Evolutionary conservation across 2,329 filamentous ascomycete species (phyloP).

Genomic region (Fusarium sp.): DNA sequence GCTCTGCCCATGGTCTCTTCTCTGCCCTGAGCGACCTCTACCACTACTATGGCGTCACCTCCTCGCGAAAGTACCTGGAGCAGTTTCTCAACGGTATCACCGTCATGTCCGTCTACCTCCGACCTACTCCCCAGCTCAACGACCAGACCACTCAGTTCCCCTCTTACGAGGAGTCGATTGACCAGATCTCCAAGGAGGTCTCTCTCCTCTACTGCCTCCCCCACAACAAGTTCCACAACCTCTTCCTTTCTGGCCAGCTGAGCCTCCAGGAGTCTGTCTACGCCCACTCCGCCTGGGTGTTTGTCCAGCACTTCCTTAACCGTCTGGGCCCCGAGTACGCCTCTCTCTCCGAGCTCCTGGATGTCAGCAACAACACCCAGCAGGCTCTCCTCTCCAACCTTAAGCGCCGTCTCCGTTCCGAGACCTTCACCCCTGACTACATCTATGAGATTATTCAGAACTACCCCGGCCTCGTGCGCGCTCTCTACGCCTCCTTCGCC

Average conservation of each 20-base stretch:
- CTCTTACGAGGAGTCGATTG: conserved; percentile 92
- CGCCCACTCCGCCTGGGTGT: conserved; percentile 97
- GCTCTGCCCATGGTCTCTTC: conserved; percentile 93
- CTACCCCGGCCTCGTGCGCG: conserved; percentile 88
- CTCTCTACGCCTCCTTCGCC: conserved; percentile 92
- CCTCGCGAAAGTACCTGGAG: conserved; percentile 96
- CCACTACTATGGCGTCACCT: conserved; percentile 98
- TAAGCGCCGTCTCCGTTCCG: conserved; percentile 93
- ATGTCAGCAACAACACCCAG: conserved; percentile 84
- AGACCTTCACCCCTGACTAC: conserved; percentile 98
- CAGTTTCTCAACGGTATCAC: conserved; percentile 99
- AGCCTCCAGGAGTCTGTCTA: conserved; percentile 98
- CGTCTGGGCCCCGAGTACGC: conserved; percentile 92
- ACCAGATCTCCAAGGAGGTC: conserved; percentile 99
- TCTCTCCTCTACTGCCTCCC: conserved; percentile 97
- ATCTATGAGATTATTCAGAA: conserved; percentile 96
- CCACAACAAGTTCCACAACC: conserved; percentile 92
- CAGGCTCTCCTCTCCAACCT: conserved; percentile 91
- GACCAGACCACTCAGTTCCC: conserved; percentile 66
- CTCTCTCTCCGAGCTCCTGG: conserved; percentile 84
- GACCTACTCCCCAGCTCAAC: conserved; percentile 71
- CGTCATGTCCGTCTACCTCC: conserved; percentile 95
- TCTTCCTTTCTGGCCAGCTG: conserved; percentile 87
- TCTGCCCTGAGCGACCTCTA: conserved; percentile 95
- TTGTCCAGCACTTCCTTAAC: conserved; percentile 98